Evolutionary conservation across 1,139 yeast species (phyloP).

Genomic region (Yamadazyma blattariae): DNA sequence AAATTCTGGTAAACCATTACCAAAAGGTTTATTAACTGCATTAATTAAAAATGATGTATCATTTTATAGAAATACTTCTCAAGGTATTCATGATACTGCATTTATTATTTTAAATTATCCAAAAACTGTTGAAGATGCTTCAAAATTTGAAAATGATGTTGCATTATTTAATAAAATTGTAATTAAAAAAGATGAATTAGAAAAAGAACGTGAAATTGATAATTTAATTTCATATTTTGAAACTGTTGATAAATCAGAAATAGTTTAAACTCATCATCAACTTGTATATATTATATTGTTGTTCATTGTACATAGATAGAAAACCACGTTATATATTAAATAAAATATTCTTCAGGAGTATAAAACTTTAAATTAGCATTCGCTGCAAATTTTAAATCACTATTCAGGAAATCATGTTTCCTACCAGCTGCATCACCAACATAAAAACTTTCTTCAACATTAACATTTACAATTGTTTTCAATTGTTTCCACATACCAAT

Average conservation of each 20-base stretch:
- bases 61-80: conserved; percentile 36
- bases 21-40: conserved; percentile 59
- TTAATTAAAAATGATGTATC: conserved; percentile 48
- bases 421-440: conserved; percentile 99
- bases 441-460: conserved; percentile 49
- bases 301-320: neutral
- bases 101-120: conserved; percentile 56
- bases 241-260: conserved; percentile 49
- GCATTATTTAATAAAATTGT: conserved; percentile 43
- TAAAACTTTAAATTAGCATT: conserved; percentile 51
- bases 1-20: conserved; percentile 35
- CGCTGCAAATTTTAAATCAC: conserved; percentile 69
- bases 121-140: conserved; percentile 57
- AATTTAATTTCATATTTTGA: conserved; percentile 57
- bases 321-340: conserved; percentile 1
- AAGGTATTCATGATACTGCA: conserved; percentile 42
- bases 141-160: conserved; percentile 57
- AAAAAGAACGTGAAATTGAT: conserved; percentile 25
- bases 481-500: conserved; percentile 68
- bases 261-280: conserved; percentile 10
- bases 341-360: conserved; percentile 65
- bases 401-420: conserved; percentile 67
- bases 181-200: conserved; percentile 30
- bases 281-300: too few species aligned
- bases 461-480: conserved; percentile 36